A percentile compares a stretch with the other conserved stretches of the same genome.
Evolutionary conservation across 805 yeast species (phyloP).

Genomic region (Wickerhamiella vanderwaltii): DNA sequence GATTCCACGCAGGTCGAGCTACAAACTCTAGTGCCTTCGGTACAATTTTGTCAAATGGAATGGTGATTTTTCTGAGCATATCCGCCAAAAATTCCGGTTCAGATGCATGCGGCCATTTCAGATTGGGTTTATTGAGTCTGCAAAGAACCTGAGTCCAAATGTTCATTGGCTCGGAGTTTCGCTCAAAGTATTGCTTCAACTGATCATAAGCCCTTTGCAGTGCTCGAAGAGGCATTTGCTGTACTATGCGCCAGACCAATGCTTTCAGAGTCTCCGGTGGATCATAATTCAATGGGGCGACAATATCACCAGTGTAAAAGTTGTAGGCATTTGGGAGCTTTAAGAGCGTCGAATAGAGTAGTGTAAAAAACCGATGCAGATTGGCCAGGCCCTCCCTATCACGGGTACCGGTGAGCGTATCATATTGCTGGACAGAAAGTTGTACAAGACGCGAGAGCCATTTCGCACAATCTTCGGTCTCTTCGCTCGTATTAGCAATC

Average conservation of each 20-base stretch:
- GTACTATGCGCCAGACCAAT: neutral
- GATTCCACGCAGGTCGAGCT: neutral
- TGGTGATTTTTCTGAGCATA: neutral
- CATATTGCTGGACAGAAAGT: neutral
- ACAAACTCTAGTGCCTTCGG: neutral
- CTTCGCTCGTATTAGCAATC: neutral
- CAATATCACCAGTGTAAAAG: neutral
- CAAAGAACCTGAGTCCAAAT: neutral
- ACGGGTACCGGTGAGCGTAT: neutral
- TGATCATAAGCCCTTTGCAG: neutral
- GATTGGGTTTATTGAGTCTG: neutral
- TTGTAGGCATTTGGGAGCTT: neutral
- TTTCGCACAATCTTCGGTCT: slow-evolving; percentile 10
- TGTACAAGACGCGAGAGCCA: slow-evolving; percentile 16
- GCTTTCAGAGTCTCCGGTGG: neutral
- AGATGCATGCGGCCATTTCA: slow-evolving; percentile 7
- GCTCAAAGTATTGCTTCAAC: neutral
- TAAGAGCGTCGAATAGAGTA: neutral
- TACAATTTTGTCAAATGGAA: neutral
- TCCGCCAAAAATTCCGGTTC: neutral
- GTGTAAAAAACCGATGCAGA: neutral
- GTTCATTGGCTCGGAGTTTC: neutral
- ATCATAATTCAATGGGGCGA: slow-evolving; percentile 1
- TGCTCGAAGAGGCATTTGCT: neutral
- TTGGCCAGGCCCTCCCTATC: too few species aligned